These are phyloP conservation scores for Filobasidium floriforme DNA, from an alignment of 768 basidiomycete genomes.

Conservation along the genomic window DNA sequence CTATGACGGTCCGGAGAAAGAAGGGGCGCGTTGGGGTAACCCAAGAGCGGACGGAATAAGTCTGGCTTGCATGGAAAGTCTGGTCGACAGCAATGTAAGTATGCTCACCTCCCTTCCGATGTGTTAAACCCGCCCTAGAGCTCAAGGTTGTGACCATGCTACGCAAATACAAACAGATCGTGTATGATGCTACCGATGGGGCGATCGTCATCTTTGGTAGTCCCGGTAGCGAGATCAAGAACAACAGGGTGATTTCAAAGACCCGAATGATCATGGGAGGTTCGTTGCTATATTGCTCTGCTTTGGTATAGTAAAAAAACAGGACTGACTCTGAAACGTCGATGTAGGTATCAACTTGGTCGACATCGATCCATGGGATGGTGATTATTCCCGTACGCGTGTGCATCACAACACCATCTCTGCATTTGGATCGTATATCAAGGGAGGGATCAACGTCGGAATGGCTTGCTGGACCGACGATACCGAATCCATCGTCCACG, in stretches of 20 bases:
- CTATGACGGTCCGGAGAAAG: conserved; percentile 40
- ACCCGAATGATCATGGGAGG: conserved; percentile 43
- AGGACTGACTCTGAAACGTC: neutral
- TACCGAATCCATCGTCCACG: conserved; percentile 40
- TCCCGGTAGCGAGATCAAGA: conserved; percentile 35
- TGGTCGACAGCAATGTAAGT: conserved; percentile 44
- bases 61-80: conserved; percentile 45
- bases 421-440: conserved; percentile 41
- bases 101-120: neutral
- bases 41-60: conserved; percentile 45
- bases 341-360: conserved; percentile 44
- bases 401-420: conserved; percentile 42
- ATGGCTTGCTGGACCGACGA: conserved; percentile 45
- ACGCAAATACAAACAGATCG: conserved; percentile 27
- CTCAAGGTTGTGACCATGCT: neutral
- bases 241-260: conserved; percentile 40
- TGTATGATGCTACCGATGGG: conserved; percentile 45
- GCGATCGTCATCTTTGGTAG: conserved; percentile 46
- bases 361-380: conserved; percentile 44
- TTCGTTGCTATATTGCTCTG: conserved; percentile 20
- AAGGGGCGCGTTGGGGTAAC: conserved; percentile 35
- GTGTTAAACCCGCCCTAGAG: neutral
- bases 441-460: conserved; percentile 44
- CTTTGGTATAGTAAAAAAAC: neutral
- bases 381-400: conserved; percentile 40